Base-by-base conservation (phyloP, 495 filamentous ascomycete genomes). In the Rhizodiscina lignyota region DNA sequence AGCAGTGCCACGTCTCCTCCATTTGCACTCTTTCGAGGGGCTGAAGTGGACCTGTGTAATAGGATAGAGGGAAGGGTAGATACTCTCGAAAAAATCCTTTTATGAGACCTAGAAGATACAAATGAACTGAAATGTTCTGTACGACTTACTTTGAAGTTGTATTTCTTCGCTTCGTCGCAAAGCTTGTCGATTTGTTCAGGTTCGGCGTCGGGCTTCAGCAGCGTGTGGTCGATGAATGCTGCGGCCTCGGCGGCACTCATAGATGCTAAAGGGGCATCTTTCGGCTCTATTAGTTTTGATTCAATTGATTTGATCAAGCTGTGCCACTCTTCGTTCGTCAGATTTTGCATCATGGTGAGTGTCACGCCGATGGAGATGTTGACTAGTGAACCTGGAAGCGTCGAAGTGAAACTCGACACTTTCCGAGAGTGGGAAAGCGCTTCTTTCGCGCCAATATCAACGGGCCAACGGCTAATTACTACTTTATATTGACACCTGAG, bases 161-260 rank as follows among this genome's bases (percentile, higher is more conserved):
- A 52, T 13, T 61, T 54, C 18, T 51, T 57, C 32, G 77, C 77
- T 59, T 80, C 76, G 4, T 55, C 50, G 49, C 77, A 81, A 26
- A 81, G 59, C n/a, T 33, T 42, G 51, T 77, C 66, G 43, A 82
- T 66, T 39, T 76, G 64, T 4, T 46, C 44, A 18, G 44, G 42
- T 12, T 61, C 70, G 17, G 69, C 66, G 39, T 70, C 64, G 21
- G 62, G 50, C 27, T 65, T 64, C 22, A 81, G 44, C 20, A 76
- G 60, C 17, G 77, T 82, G 51, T 82, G 77, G 53, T 82, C 77
- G 45, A 82, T 72, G 13, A 41, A 51, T 21, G 45, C 41, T 11
- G 58, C 56, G 18, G 55, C 41, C 20, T 30, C 43, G 10, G 30
- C 11, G 6, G 30, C 37, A 5, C 32, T n/a, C n/a, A n/a, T n/a